Percentiles rank a stretch among this genome's conserved stretches.
These are phyloP conservation scores for Sanghuangporus baumii DNA, from an alignment of 1,284 basidiomycete species.

Conservation along the genomic window DNA sequence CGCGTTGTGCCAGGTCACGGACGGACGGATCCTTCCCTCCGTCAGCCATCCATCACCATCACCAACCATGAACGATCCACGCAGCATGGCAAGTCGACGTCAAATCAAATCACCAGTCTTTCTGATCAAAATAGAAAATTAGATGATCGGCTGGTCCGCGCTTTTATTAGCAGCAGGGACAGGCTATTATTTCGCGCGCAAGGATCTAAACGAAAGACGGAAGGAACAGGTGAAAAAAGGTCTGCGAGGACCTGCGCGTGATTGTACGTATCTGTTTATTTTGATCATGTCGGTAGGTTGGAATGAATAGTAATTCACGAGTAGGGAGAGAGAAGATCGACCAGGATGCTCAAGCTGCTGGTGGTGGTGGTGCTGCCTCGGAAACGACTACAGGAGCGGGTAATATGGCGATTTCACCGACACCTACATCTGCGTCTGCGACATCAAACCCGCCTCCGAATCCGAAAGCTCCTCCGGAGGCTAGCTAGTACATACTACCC, in stretches of 20 bases:
- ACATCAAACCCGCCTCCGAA: not conserved
- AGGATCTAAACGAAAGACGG: conserved; percentile 37
- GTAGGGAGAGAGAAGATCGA: not conserved
- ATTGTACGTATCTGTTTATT: conserved; percentile 28
- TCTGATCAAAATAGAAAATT: not conserved
- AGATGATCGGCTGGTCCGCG: conserved; percentile 34
- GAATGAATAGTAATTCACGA: not conserved
- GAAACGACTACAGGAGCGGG: not conserved
- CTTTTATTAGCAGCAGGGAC: conserved; percentile 39
- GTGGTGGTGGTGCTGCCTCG: not conserved
- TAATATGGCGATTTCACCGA: not conserved
- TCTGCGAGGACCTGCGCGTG: conserved; percentile 32
- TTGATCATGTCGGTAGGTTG: not conserved
- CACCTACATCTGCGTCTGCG: not conserved
- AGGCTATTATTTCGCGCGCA: conserved; percentile 41
- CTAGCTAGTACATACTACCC: not conserved
- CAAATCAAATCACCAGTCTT: not conserved
- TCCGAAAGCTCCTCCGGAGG: not conserved
- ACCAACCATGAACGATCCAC: conserved; percentile 25
- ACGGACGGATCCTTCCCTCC: no score
- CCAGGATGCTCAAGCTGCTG: no score
- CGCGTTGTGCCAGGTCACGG: no score
- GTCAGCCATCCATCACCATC: not conserved
- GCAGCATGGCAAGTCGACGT: conserved; percentile 27
- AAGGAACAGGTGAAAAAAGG: conserved; percentile 29